These are phyloP conservation scores for Xenoacremonium recifei DNA, from an alignment of 2,329 filamentous ascomycete species.

Conservation along the genomic window DNA sequence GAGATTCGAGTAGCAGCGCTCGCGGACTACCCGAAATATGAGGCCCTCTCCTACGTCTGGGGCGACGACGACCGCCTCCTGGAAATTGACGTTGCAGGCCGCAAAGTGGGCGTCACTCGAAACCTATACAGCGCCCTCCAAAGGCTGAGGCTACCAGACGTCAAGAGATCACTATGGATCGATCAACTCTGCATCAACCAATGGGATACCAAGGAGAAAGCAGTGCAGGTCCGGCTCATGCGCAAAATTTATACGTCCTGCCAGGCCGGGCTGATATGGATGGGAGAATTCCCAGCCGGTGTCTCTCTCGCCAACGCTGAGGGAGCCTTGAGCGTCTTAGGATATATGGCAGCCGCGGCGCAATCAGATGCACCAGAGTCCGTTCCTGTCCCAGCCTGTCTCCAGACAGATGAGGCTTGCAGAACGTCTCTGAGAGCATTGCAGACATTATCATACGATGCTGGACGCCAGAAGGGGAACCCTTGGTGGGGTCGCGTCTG, in stretches of 20 bases:
- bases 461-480: background rate
- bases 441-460: constrained; percentile 1
- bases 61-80: constrained; percentile 3
- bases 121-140: constrained; percentile 5
- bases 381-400: constrained; percentile 1
- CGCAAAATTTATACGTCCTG: constrained; percentile 10
- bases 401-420: constrained; percentile 3
- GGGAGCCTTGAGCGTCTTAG: constrained; percentile 6
- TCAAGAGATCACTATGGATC: constrained; percentile 7
- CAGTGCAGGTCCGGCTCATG: constrained; percentile 9
- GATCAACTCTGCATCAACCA: constrained; percentile 15
- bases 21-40: constrained; percentile 4
- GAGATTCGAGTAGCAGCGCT: constrained; percentile 3
- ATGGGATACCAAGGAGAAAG: constrained; percentile 11
- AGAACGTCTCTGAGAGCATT: constrained; percentile 6
- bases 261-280: constrained; percentile 6
- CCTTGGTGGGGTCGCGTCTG: constrained; percentile 11
- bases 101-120: constrained; percentile 7
- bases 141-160: constrained; percentile 2
- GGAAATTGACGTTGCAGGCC: constrained; percentile 5
- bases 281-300: constrained; percentile 7
- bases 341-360: constrained; percentile 8
- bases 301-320: constrained; percentile 2
- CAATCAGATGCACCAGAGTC: constrained; percentile 1
- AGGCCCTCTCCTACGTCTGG: constrained; percentile 12